A percentile compares a stretch with the other conserved stretches of the same genome.
These are phyloP conservation scores for Cymbopogon citratus DNA, from an alignment of 176 grass and related monocot genomes.

Conservation along the genomic window DNA sequence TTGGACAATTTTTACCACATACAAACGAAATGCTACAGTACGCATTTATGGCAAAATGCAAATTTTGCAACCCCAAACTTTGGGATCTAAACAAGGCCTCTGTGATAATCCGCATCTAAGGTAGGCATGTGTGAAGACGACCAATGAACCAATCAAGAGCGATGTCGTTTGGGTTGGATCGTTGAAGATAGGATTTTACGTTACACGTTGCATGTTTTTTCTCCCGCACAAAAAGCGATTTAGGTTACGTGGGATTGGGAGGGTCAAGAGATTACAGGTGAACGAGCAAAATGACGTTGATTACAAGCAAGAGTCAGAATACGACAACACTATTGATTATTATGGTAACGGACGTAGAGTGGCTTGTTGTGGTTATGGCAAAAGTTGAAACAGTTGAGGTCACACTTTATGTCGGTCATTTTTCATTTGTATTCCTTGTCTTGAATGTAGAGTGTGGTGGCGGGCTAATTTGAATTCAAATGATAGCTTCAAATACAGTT, in stretches of 20 bases:
- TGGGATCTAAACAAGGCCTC: too few species aligned
- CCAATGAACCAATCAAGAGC: neutral
- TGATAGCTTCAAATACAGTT: too few species aligned
- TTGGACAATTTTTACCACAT: too few species aligned
- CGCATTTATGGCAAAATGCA: too few species aligned
- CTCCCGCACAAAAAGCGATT: neutral
- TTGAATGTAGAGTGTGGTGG: neutral
- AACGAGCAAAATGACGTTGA: too few species aligned
- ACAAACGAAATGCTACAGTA: too few species aligned
- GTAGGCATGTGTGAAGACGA: neutral
- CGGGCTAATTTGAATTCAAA: neutral
- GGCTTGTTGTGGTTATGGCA: fast-evolving
- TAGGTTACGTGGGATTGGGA: neutral
- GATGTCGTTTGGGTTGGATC: neutral
- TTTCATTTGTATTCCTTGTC: neutral
- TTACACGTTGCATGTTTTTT: neutral
- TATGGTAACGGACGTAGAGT: neutral
- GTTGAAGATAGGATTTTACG: neutral
- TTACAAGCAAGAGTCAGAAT: neutral
- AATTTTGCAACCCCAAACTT: too few species aligned
- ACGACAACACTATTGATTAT: neutral
- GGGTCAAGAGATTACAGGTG: neutral
- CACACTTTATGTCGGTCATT: neutral
- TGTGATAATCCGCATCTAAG: neutral
- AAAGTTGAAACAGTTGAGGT: neutral